Base-by-base conservation (phyloP, 257 asterid species). In the Gentiana straminea region DNA sequence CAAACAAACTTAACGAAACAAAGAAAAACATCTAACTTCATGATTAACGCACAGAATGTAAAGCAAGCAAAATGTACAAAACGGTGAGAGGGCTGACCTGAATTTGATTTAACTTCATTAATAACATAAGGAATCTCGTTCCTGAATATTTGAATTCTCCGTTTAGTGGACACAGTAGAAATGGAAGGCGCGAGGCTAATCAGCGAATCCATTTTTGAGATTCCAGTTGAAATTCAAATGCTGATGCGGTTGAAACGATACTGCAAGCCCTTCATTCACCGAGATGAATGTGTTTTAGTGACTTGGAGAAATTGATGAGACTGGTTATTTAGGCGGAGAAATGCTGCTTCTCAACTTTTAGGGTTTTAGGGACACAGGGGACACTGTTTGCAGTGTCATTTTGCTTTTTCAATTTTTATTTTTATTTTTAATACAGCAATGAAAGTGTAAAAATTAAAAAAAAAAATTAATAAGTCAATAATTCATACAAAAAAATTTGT, bases 91-190 rank as follows among this genome's bases (percentile, higher is more conserved):
- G 24, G 24, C 65, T 71, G 52, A 80, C 88, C 86, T 64, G 71
- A 64, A 74, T 68, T 75, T 67, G 51, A 52, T 63, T 79, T 66
- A 60, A 76, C 60, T 49, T 62, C 76, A 66, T 43, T 60, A 60
- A 89, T 64, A 68, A 86, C 65, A 55, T 75, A 64, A 2, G 86
- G 94, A 73, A 89, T 81, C 76, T 81, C 85, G 64, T 67, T 77
- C 62, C 95, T 75, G 78, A 86, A 89, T 77, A 86, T 79, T 86
- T 79, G 89, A 54, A 81, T 67, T 60, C 94, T 85, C 33, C 73
- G 84, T 55, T 56, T 70, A 37, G 92, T 81, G 15, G 95, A 89
- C 58, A 85, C 63, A 41, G 94, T 86, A 1, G 87, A 62, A 62
- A 86, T 55, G 45, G 75, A 78, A 13, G 86, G 64, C 63, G 79